These are phyloP conservation scores for Allium sativum DNA, from an alignment of 106 monocot species.

Conservation along the genomic window DNA sequence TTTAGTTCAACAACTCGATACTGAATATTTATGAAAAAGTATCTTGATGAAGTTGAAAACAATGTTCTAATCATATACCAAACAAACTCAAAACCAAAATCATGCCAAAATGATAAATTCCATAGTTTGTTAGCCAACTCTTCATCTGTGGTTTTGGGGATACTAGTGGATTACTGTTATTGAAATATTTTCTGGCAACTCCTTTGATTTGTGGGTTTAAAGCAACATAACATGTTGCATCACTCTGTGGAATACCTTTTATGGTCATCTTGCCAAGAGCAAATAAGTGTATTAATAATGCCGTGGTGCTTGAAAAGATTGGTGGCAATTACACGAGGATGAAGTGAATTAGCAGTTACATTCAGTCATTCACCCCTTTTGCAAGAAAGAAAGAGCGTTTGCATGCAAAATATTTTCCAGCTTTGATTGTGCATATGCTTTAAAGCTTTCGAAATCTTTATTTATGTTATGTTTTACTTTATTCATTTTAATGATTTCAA, in stretches of 20 bases:
- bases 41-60: no score
- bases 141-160: conserved; percentile 10
- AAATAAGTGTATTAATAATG: conserved; percentile 11
- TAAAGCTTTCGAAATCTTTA: no score
- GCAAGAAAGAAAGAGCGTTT: conserved; percentile 16
- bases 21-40: no score
- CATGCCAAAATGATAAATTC: conserved; percentile 9
- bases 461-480: no score
- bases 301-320: conserved; percentile 24
- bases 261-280: conserved; percentile 10
- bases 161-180: conserved; percentile 21
- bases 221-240: conserved; percentile 50
- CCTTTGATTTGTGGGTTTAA: conserved; percentile 41
- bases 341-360: conserved; percentile 67
- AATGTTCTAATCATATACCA: no score
- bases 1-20: no score
- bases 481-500: no score
- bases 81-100: background rate
- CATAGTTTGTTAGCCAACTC: conserved; percentile 9
- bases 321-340: conserved; percentile 53
- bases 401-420: conserved; percentile 68
- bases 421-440: conserved; percentile 72
- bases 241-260: conserved; percentile 38
- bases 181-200: conserved; percentile 39
- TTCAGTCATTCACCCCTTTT: conserved; percentile 19